Base-by-base conservation (phyloP, 176 grass and related monocot genomes). In the Triticum turgidum region DNA sequence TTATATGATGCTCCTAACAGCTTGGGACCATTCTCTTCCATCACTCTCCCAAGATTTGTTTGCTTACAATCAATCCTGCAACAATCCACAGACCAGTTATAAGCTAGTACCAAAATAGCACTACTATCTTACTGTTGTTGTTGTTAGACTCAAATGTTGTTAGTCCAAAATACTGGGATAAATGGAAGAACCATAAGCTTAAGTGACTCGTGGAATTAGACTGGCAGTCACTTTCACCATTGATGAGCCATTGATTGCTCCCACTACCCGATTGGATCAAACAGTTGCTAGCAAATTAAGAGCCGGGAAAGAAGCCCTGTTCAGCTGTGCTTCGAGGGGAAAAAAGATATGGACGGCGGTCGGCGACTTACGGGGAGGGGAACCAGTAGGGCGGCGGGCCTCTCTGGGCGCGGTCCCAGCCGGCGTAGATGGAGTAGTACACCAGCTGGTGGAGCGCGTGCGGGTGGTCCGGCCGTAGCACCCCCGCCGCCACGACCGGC, bases 361-460 rank as follows among this genome's bases (percentile, higher is more conserved):
- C 42, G 42, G 42, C 42, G 42, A 44, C 42, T 44, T 11, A 44
- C 42, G 42, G 42, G 42, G 42, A 44, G 6, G 93, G 96, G 84
- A 98, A 98, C 93, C 93, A 98, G 77, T 94, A 98, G 18, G 91
- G 91, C 10, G 96, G 91, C n/a, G 96, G 96, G n/a, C 93, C 93
- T 5, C n/a, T n/a, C n/a, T 91, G 22, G 38, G 84, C 86, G 29
- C 61, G 27, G 49, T 98, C 91, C 96, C 96, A 98, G 5, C 56
- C 78, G 39, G 88, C 88, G 81, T 95, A 98, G 29, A 88, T 84
- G 59, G 96, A 94, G 89, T 94, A 95, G 88, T 95, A 98, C 30
- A 98, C 90, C 64, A 98, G 93, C 91, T 91, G 96, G 78, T 98
- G 93, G 78, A 98, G 93, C 71, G 91, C 86, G 89, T 92, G 93